These are phyloP conservation scores for Russula dissimulans DNA, from an alignment of 768 basidiomycete species.

Conservation along the genomic window DNA sequence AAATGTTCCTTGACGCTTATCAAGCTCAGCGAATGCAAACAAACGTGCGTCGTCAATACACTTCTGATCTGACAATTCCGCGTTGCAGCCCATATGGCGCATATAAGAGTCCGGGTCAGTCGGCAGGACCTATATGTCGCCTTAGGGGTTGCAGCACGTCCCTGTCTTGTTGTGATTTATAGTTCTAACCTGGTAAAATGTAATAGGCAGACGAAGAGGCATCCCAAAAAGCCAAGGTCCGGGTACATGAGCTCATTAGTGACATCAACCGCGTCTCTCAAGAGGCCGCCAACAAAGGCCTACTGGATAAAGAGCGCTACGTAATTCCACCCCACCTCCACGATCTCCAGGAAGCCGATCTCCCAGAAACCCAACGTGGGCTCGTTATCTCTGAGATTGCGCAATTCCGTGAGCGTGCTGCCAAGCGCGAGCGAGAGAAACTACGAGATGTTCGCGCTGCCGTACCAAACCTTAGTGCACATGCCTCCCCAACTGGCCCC, in stretches of 20 bases:
- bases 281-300: conserved; percentile 65
- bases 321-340: conserved; percentile 93
- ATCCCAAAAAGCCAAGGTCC: conserved; percentile 51
- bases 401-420: conserved; percentile 89
- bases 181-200: conserved; percentile 3
- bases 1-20: conserved; percentile 79
- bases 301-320: conserved; percentile 77
- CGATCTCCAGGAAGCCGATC: conserved; percentile 92
- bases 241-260: conserved; percentile 53
- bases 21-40: conserved; percentile 68
- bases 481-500: conserved; percentile 46
- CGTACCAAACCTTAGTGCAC: conserved; percentile 36
- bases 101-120: background rate
- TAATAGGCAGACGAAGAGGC: conserved; percentile 62
- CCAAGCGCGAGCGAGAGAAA: conserved; percentile 86
- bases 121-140: background rate
- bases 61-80: background rate
- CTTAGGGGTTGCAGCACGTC: background rate
- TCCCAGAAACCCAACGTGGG: conserved; percentile 88
- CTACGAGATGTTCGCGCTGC: conserved; percentile 62
- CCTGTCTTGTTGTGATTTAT: background rate
- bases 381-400: conserved; percentile 95
- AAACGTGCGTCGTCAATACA: conserved; percentile 48
- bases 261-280: conserved; percentile 67
- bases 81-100: conserved; percentile 1